Evolutionary conservation across 306 rosid species (phyloP).

Genomic region (Fagus crenata): DNA sequence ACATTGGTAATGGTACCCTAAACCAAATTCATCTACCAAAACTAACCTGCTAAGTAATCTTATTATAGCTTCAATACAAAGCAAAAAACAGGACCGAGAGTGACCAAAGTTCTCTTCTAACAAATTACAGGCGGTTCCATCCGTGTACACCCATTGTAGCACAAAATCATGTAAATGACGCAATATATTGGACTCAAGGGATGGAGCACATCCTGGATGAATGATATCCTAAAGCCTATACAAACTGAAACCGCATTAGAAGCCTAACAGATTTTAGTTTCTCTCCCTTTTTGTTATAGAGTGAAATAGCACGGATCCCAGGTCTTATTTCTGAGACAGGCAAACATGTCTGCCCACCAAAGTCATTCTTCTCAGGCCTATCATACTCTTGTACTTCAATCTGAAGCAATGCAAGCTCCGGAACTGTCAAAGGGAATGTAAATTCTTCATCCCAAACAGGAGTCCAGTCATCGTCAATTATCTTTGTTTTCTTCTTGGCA

Average conservation of each 20-base stretch:
- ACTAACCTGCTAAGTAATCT: too few species aligned
- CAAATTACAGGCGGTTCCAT: background rate
- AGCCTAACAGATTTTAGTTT: constrained; percentile 60
- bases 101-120: too few species aligned
- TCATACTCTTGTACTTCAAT: constrained; percentile 79
- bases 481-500: constrained; percentile 51
- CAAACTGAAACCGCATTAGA: constrained; percentile 55
- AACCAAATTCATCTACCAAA: too few species aligned
- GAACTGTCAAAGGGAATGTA: constrained; percentile 65
- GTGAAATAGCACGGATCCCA: constrained; percentile 69
- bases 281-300: constrained; percentile 62
- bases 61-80: too few species aligned
- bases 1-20: too few species aligned
- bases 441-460: constrained; percentile 84
- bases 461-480: constrained; percentile 61
- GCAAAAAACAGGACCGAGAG: too few species aligned
- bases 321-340: constrained; percentile 65
- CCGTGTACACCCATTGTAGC: background rate
- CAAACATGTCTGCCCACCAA: constrained; percentile 83
- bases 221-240: constrained; percentile 18
- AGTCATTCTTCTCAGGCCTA: constrained; percentile 76
- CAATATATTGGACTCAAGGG: background rate
- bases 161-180: background rate
- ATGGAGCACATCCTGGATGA: constrained; percentile 5
- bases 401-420: constrained; percentile 71